Conservation (phyloP, 78 protist genomes). For the Protostelium mycophagum region DNA sequence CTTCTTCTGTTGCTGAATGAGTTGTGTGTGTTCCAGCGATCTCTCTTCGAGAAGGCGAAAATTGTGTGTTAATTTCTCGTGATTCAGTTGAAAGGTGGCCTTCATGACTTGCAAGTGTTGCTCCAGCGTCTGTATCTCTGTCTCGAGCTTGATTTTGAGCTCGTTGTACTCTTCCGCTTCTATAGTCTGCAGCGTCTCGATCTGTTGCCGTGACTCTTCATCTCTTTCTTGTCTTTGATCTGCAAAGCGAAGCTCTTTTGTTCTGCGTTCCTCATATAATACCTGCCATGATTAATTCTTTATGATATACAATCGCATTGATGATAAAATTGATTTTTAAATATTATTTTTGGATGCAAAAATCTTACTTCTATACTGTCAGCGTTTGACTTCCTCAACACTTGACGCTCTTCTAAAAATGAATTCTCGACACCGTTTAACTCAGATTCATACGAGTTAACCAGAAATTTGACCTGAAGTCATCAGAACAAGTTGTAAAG, state of each 20-base stretch:
- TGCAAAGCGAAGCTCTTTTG: constrained; percentile 31
- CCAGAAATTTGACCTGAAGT: constrained; percentile 2
- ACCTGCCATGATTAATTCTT: background rate
- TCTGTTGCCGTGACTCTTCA: constrained; percentile 31
- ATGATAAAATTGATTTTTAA: too few relatives aligned
- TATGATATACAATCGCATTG: too few relatives aligned
- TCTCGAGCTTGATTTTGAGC: constrained; percentile 50
- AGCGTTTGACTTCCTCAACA: constrained; percentile 12
- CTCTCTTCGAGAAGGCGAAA: constrained; percentile 62
- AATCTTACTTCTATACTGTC: constrained; percentile 20
- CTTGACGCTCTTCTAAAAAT: constrained; percentile 52
- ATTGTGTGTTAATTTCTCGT: constrained; percentile 80
- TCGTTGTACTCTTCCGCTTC: constrained; percentile 61
- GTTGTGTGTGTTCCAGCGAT: constrained; percentile 55
- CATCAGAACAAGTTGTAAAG: background rate
- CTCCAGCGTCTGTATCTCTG: constrained; percentile 48
- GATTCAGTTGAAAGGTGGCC: constrained; percentile 59
- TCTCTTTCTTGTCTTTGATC: constrained; percentile 10
- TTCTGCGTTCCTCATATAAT: constrained; percentile 14
- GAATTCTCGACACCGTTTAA: constrained; percentile 55
- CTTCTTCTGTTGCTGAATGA: constrained; percentile 54
- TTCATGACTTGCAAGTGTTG: constrained; percentile 61
- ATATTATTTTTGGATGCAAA: too few relatives aligned
- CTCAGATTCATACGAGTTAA: constrained; percentile 24
- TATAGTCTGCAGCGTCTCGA: constrained; percentile 32